Percentiles rank a stretch among this genome's conserved stretches.
Conservation (phyloP, 208 protist genomes). For the Angomonas ambiguus region DNA sequence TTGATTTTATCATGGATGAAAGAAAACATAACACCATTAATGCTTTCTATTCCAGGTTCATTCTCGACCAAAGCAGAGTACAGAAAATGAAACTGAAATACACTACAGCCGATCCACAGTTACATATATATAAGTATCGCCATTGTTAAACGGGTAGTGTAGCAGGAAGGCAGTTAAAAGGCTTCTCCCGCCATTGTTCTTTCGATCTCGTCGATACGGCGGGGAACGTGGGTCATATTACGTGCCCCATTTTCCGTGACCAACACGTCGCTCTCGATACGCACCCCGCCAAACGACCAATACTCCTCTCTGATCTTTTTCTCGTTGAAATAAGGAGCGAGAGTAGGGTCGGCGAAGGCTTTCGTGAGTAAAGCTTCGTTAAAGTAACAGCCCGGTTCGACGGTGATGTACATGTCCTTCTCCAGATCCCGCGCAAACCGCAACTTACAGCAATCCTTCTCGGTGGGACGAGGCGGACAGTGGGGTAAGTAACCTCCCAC, state of each 20-base stretch:
- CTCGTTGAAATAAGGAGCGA: constrained; percentile 84
- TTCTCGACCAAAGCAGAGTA: too few relatives aligned
- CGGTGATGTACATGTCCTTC: constrained; percentile 93
- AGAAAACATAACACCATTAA: too few relatives aligned
- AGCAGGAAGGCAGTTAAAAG: constrained; percentile 19
- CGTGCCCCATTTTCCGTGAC: constrained; percentile 89
- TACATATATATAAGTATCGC: too few relatives aligned
- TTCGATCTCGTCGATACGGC: constrained; percentile 86
- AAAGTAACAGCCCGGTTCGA: constrained; percentile 96
- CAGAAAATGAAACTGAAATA: too few relatives aligned
- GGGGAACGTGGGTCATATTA: constrained; percentile 83
- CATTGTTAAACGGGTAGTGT: neutral
- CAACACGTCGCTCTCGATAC: constrained; percentile 98
- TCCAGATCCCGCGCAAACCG: constrained; percentile 87
- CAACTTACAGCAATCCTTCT: constrained; percentile 84
- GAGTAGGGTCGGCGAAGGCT: constrained; percentile 60
- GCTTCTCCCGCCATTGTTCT: constrained; percentile 66
- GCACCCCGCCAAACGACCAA: constrained; percentile 93
- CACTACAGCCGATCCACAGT: too few relatives aligned
- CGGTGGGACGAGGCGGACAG: constrained; percentile 48
- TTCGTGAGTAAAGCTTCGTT: constrained; percentile 79
- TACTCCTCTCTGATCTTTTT: constrained; percentile 71
- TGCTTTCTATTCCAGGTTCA: too few relatives aligned
- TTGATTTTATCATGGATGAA: too few relatives aligned
- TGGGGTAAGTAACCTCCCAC: constrained; percentile 93